Conservation (phyloP, 805 yeast species). For the Kuraishia hungarica region DNA sequence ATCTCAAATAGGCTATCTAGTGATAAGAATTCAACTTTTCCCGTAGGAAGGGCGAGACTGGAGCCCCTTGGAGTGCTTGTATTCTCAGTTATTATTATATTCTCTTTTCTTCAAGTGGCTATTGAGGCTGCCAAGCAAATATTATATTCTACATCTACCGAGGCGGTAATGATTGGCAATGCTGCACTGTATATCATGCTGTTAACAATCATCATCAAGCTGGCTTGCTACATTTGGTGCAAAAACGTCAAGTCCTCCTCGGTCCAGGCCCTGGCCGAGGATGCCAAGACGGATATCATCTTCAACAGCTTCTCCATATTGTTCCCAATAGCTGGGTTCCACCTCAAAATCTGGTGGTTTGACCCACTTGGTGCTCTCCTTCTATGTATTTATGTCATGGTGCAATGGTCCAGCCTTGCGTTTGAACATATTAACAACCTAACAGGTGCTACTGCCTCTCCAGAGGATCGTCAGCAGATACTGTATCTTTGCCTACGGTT, state of each 20-base stretch:
- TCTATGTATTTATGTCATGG: constrained; percentile 52
- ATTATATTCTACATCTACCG: constrained; percentile 24
- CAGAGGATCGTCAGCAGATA: constrained; percentile 54
- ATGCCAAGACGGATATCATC: constrained; percentile 69
- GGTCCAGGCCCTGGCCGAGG: constrained; percentile 74
- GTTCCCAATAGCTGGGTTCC: constrained; percentile 56
- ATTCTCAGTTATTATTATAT: constrained; percentile 61
- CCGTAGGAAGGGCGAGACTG: constrained; percentile 63
- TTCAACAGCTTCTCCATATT: constrained; percentile 65
- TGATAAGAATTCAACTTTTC: constrained; percentile 33
- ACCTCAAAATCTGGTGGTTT: constrained; percentile 54
- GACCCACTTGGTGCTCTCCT: constrained; percentile 69
- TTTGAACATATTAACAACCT: constrained; percentile 67
- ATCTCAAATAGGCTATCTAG: constrained; percentile 44
- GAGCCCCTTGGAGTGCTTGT: constrained; percentile 76
- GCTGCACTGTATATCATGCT: constrained; percentile 54
- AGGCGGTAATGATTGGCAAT: constrained; percentile 36
- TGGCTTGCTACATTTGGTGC: constrained; percentile 60
- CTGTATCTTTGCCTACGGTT: constrained; percentile 62
- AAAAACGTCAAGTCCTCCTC: constrained; percentile 51
- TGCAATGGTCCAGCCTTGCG: constrained; percentile 57
- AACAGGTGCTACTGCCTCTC: constrained; percentile 64
- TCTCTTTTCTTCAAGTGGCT: constrained; percentile 67
- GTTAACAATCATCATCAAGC: constrained; percentile 50
- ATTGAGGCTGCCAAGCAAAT: constrained; percentile 49